Conservation (phyloP, 139 green algal species). For the Pleodorina starrii region DNA sequence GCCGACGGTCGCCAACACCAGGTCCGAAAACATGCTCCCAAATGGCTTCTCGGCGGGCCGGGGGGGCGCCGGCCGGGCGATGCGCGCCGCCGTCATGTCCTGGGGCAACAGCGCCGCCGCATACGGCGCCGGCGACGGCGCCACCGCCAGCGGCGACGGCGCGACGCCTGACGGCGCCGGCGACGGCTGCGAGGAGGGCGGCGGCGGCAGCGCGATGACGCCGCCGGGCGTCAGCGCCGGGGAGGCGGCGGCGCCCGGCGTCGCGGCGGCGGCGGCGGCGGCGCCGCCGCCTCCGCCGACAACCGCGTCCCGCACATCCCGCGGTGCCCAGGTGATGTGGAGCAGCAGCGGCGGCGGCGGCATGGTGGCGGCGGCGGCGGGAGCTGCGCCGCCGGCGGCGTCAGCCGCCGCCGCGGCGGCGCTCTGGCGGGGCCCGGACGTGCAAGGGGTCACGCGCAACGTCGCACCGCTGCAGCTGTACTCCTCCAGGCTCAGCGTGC, state of each 20-base stretch:
- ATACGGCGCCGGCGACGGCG: background rate
- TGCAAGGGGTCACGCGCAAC: constrained; percentile 5
- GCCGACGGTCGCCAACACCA: constrained; percentile 3
- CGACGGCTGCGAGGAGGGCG: background rate
- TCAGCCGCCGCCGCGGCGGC: no score
- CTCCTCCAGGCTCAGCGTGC: constrained; percentile 14
- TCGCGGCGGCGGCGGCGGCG: background rate
- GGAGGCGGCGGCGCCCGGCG: background rate
- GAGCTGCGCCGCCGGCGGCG: background rate
- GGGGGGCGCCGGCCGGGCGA: background rate
- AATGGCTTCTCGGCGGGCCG: background rate
- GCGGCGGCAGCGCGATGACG: background rate
- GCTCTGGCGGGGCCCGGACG: background rate
- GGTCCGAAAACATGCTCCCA: background rate
- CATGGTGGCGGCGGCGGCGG: background rate
- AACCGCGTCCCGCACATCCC: constrained; percentile 18
- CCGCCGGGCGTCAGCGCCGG: background rate
- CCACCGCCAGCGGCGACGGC: background rate
- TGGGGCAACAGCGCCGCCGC: background rate
- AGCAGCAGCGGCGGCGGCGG: background rate
- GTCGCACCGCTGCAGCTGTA: constrained; percentile 30
- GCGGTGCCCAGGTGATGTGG: constrained; percentile 30
- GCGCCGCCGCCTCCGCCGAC: background rate
- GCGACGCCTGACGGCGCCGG: background rate
- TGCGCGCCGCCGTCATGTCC: background rate